Evolutionary conservation across 2,329 filamentous ascomycete genomes (phyloP).

Genomic region (Calycina herbarum): DNA sequence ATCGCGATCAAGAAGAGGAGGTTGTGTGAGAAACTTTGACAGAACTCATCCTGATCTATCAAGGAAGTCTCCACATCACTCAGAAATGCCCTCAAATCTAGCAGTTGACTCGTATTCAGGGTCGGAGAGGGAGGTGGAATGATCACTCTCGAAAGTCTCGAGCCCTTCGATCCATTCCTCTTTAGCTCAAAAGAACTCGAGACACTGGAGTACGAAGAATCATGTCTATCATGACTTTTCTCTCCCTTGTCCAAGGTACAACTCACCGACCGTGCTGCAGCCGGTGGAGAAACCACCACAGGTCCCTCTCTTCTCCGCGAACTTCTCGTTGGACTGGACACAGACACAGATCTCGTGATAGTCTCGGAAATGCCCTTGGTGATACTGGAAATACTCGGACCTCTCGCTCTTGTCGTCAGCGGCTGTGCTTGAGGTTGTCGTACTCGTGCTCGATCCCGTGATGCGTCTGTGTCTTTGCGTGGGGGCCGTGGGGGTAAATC

Average conservation of each 20-base stretch:
- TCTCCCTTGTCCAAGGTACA: background rate
- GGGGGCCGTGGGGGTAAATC: background rate
- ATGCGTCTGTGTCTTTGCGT: constrained; percentile 3
- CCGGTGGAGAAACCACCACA: constrained; percentile 3
- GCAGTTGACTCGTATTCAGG: background rate
- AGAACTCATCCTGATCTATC: background rate
- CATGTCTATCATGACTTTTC: constrained; percentile 11
- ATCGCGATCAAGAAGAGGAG: constrained; percentile 12
- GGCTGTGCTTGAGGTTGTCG: background rate
- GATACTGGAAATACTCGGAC: constrained; percentile 2
- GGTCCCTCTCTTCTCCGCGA: background rate
- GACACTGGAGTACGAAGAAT: constrained; percentile 10
- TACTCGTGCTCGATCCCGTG: constrained; percentile 3
- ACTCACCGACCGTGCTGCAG: background rate
- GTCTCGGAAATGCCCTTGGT: background rate
- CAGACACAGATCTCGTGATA: background rate
- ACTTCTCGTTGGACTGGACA: background rate
- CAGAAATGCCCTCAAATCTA: background rate
- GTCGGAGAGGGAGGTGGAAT: background rate
- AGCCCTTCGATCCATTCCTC: background rate
- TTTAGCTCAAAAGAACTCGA: constrained; percentile 8
- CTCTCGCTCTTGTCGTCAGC: background rate
- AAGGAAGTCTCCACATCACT: background rate
- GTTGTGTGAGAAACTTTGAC: constrained; percentile 5
- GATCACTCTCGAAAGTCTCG: background rate